These are phyloP conservation scores for Aspergillus chevalieri DNA, from an alignment of 2,329 filamentous ascomycete species.

Conservation along the genomic window DNA sequence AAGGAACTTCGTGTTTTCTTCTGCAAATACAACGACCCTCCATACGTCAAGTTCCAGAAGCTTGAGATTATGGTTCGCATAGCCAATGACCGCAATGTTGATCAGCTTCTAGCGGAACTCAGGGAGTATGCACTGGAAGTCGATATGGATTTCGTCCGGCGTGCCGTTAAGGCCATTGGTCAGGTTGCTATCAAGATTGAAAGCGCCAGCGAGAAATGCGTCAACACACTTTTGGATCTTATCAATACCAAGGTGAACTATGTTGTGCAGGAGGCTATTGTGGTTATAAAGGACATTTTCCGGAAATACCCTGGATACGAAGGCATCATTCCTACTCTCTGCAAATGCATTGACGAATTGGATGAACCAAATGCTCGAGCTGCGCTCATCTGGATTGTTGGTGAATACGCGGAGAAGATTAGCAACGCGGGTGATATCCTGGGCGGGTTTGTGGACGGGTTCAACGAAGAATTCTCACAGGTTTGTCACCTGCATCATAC, in stretches of 20 bases:
- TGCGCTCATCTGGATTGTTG: slow-evolving; percentile 96
- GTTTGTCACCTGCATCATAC: slow-evolving; percentile 41
- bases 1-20: slow-evolving; percentile 98
- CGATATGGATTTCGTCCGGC: slow-evolving; percentile 96
- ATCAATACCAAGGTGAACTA: slow-evolving; percentile 99
- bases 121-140: slow-evolving; percentile 98
- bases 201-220: slow-evolving; percentile 86
- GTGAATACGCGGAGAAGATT: slow-evolving; percentile 98
- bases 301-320: slow-evolving; percentile 97
- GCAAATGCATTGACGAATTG: slow-evolving; percentile 92
- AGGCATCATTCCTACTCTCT: slow-evolving; percentile 92
- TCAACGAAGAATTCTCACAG: slow-evolving; percentile 94
- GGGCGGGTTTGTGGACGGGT: slow-evolving; percentile 82
- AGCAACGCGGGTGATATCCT: slow-evolving; percentile 96
- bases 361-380: slow-evolving; percentile 89
- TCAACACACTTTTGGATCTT: slow-evolving; percentile 85
- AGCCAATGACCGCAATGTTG: slow-evolving; percentile 93
- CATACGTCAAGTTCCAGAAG: slow-evolving; percentile 95
- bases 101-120: slow-evolving; percentile 86
- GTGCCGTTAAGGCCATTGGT: slow-evolving; percentile 91
- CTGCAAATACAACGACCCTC: slow-evolving; percentile 99
- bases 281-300: slow-evolving; percentile 99
- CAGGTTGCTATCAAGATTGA: slow-evolving; percentile 99
- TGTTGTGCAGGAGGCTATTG: slow-evolving; percentile 93
- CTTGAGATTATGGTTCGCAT: slow-evolving; percentile 99